A percentile compares a stretch with the other conserved stretches of the same genome.
phyloP scores from a whole-genome alignment of 176 grass and related monocot genomes.

The Puccinellia tenuiflora region DNA sequence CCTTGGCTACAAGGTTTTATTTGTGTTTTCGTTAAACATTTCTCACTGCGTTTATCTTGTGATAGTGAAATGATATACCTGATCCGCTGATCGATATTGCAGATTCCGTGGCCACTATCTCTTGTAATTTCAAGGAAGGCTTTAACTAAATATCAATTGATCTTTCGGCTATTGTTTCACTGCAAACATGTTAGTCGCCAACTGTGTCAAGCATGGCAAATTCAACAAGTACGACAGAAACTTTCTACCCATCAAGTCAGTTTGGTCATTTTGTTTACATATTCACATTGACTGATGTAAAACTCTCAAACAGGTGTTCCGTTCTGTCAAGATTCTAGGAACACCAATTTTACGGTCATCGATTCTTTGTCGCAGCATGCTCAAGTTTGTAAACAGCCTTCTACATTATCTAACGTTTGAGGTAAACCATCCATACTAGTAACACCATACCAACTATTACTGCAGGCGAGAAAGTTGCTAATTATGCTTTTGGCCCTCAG shows the following conservation, averaged over 20 bases:
- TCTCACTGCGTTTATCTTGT: constrained; percentile 4
- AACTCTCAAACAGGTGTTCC: constrained; percentile 62
- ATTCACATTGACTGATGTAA: constrained; percentile 18
- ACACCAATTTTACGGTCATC: constrained; percentile 82
- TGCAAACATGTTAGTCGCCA: constrained; percentile 94
- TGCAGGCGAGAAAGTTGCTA: background rate
- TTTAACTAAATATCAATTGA: constrained; percentile 95
- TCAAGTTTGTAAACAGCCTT: constrained; percentile 98
- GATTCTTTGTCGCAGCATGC: constrained; percentile 92
- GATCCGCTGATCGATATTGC: constrained; percentile 24
- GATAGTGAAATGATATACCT: constrained; percentile 1
- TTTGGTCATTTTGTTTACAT: constrained; percentile 5
- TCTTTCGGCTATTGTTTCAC: constrained; percentile 92
- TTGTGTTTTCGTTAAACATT: background rate
- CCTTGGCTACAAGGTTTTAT: constrained; percentile 82
- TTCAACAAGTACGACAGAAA: constrained; percentile 61
- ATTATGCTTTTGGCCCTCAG: constrained; percentile 26
- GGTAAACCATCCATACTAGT: constrained; percentile 46
- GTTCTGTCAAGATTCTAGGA: constrained; percentile 65
- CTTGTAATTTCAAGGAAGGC: constrained; percentile 96
- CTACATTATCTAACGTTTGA: constrained; percentile 98
- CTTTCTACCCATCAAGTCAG: background rate
- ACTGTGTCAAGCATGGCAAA: constrained; percentile 90
- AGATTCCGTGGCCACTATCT: constrained; percentile 96
- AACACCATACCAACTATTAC: constrained; percentile 26